Evolutionary conservation across 768 basidiomycete genomes (phyloP), one percentile per base, ranked within the genome.

Genomic region (Amanita subjunquillea): DNA sequence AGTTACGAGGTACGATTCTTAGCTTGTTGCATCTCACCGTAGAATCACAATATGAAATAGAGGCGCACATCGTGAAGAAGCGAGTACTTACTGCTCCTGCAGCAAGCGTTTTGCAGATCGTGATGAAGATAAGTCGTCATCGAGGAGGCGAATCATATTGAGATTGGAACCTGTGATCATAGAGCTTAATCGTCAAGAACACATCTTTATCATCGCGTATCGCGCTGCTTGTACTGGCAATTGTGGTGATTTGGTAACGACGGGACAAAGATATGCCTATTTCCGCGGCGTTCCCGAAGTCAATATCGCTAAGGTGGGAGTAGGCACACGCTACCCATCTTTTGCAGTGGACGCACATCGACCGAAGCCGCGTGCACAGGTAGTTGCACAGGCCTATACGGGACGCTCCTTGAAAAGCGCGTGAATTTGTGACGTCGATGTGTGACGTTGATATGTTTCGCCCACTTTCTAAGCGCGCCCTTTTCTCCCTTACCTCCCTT

Each of bases 141-240:
- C 79, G 96, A 60, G 96, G 96, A 60, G 96, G 96, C 51, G 96
- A 99, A 70, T 96, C 92, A 1, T 99, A 98, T 66, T 83, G 96
- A 34, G 96, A 37, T 72, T 99, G 25, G 96, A 99, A 65, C 96
- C 96, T 22, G 88, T 97, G 50, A 98, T 99, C 59, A 97, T 98
- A 91, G 96, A 99, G 66, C 77, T 99, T 20, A 96, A 99, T 67
- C 76, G 96, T 50, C 17, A 17, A 17, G 17, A 17, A 17, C 17
- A 17, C 17, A 17, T 17, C 17, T 17, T 17, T 0, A 17, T 17
- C 17, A 17, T 17, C 17, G 17, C 17, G 17, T 17, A 17, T 17
- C 96, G 43, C 83, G 88, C 25, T 90, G 87, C 67, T 64, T 87
- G 81, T 86, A 58, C 65, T 83, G 69, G 8, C 17, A 17, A 17